Evolutionary conservation across 129 eudicot species (phyloP).

Genomic region (Ambrosia trifida): DNA sequence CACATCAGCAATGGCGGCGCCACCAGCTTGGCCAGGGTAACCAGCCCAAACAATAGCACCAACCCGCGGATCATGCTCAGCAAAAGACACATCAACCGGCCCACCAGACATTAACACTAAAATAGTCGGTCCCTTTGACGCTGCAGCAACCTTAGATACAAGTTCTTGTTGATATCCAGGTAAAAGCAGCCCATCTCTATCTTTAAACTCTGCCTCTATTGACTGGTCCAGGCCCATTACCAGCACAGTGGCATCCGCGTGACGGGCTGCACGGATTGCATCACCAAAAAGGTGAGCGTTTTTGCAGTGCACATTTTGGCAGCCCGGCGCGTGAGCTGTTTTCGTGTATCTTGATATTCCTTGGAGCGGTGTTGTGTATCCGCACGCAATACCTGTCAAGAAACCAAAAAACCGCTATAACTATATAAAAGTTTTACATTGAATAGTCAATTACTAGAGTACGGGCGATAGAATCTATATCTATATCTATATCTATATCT

Average conservation of each 20-base stretch:
- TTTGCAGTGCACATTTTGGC: conserved; percentile 57
- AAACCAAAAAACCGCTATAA: neutral
- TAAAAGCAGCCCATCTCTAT: conserved; percentile 57
- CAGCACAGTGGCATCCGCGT: conserved; percentile 67
- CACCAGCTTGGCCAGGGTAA: conserved; percentile 88
- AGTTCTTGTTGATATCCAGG: conserved; percentile 82
- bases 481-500: no score
- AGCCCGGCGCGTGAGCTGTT: conserved; percentile 59
- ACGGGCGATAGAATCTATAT: neutral
- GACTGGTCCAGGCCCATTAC: conserved; percentile 84
- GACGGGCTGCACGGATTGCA: conserved; percentile 70
- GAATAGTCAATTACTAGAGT: neutral
- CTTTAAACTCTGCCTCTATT: conserved; percentile 75
- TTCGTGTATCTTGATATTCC: conserved; percentile 64
- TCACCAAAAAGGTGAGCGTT: conserved; percentile 46
- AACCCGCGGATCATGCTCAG: conserved; percentile 53
- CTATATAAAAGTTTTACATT: neutral
- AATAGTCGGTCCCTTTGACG: conserved; percentile 61
- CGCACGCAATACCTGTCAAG: conserved; percentile 55
- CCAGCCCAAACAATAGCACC: conserved; percentile 78
- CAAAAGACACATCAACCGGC: conserved; percentile 67
- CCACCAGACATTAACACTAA: conserved; percentile 82
- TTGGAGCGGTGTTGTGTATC: conserved; percentile 71
- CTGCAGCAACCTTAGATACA: conserved; percentile 63
- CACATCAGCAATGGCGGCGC: conserved; percentile 80